These are phyloP conservation scores for Lactarius sanguifluus DNA, from an alignment of 768 basidiomycete genomes.

Conservation along the genomic window DNA sequence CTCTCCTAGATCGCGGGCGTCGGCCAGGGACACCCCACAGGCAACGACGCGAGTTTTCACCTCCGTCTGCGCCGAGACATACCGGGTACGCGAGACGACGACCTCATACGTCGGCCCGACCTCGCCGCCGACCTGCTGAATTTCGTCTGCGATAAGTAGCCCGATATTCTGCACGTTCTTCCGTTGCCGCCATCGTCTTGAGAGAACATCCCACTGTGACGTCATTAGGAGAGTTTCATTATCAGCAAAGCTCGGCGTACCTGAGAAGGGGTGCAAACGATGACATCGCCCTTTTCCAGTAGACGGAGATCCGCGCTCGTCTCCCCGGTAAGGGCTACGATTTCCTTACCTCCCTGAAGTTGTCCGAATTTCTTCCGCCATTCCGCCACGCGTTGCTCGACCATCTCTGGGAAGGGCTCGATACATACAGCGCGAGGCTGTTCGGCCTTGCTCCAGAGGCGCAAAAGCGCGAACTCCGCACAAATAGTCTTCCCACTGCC, in stretches of 20 bases:
- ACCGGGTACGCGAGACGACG: conserved; percentile 93
- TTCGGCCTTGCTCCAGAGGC: conserved; percentile 91
- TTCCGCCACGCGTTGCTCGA: conserved; percentile 83
- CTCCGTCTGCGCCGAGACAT: conserved; percentile 92
- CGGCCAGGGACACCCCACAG: conserved; percentile 92
- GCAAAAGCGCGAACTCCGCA: conserved; percentile 91
- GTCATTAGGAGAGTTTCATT: conserved; percentile 7
- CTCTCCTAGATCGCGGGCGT: conserved; percentile 93
- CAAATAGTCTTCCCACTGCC: conserved; percentile 98
- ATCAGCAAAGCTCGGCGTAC: conserved; percentile 43
- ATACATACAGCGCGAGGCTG: conserved; percentile 87
- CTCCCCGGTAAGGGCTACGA: conserved; percentile 92
- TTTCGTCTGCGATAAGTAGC: conserved; percentile 90
- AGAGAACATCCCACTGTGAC: conserved; percentile 88
- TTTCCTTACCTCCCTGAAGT: conserved; percentile 90
- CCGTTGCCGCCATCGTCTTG: conserved; percentile 92
- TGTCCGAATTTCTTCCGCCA: conserved; percentile 84
- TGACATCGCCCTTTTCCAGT: conserved; percentile 87
- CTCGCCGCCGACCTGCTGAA: conserved; percentile 93
- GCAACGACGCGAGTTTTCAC: conserved; percentile 92
- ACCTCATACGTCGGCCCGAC: conserved; percentile 97
- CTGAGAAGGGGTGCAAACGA: conserved; percentile 92
- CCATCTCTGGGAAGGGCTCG: conserved; percentile 98
- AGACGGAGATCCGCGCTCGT: conserved; percentile 87
- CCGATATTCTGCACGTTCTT: conserved; percentile 96